Evolutionary conservation across 2,329 filamentous ascomycete genomes (phyloP), one percentile per base, ranked within the genome.

Genomic region (Tolypocladium tropicale): DNA sequence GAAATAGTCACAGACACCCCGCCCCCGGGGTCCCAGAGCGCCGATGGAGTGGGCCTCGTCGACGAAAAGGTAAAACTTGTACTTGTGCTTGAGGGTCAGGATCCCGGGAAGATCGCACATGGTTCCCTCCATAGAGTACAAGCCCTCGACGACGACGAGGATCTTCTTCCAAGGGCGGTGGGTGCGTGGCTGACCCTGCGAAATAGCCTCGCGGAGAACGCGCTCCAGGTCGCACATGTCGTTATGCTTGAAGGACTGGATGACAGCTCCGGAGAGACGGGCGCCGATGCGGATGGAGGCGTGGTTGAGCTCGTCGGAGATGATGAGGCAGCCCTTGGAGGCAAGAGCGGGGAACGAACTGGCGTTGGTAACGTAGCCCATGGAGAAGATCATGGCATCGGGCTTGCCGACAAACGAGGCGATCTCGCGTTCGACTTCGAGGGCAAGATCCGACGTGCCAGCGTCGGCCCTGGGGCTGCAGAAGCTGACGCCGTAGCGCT

Each of bases 81-180:
- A 99, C 73, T 89, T 91, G 70, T 86, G 86, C 82, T 96, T 96
- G 62, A 99, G 80, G 53, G 80, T 82, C 57, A 99, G 75, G 53
- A 99, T 78, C 59, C 90, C 90, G 1, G 94, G 94, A n/a, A 99
- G 82, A 70, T 99, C 94, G 73, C 90, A 94, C 89, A 99, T 95
- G 62, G 92, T 96, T 52, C 94, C 94, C 76, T 99, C 94, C 94
- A 99, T 99, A 1, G 93, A 97, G 79, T 99, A 99, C 23, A 99
- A 81, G 64, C 94, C 94, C 72, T 99, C 94, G 39, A 99, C 90
- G 39, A 93, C 92, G 49, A 99, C 89, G 53, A 99, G 73, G 58
- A 99, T 97, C 83, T 97, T 99, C 80, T 95, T 96, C 94, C 94
- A 99, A 1, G 94, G 94, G 33, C 94, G 88, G 72, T 99, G 94